These are phyloP conservation scores for Phlebiopsis gigantea DNA, from an alignment of 768 basidiomycete genomes.

Conservation along the genomic window DNA sequence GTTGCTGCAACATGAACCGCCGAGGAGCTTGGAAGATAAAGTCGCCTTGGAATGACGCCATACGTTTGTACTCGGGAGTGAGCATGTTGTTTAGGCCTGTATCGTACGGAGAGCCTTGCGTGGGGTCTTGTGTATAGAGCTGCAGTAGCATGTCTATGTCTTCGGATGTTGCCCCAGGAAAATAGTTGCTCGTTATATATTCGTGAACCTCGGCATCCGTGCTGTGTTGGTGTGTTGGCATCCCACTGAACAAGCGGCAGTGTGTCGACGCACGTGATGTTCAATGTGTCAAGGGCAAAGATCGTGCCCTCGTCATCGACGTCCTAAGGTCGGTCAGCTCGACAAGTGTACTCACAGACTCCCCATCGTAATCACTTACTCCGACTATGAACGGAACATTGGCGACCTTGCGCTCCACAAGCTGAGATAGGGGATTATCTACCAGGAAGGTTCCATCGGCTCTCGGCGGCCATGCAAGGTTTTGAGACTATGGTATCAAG, in stretches of 20 bases:
- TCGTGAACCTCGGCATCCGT: constrained; percentile 16
- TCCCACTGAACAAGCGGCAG: background rate
- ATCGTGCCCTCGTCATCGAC: constrained; percentile 54
- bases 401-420: constrained; percentile 39
- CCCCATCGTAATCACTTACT: constrained; percentile 9
- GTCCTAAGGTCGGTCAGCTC: background rate
- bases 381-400: constrained; percentile 45
- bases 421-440: constrained; percentile 33
- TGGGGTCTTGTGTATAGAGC: constrained; percentile 26
- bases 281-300: constrained; percentile 23
- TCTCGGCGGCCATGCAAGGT: constrained; percentile 43
- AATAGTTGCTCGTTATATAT: constrained; percentile 17
- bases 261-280: constrained; percentile 24
- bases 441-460: constrained; percentile 44
- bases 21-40: constrained; percentile 21
- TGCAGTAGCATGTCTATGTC: constrained; percentile 15
- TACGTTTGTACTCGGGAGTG: constrained; percentile 32
- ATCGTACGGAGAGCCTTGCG: constrained; percentile 47
- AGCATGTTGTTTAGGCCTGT: constrained; percentile 40
- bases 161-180: constrained; percentile 16
- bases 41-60: constrained; percentile 25
- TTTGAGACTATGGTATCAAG: background rate
- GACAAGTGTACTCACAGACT: background rate
- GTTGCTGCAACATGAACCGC: constrained; percentile 20
- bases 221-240: constrained; percentile 5